phyloP scores from a whole-genome alignment of 805 yeast genomes.

The Myxozyma lipomycoides region DNA sequence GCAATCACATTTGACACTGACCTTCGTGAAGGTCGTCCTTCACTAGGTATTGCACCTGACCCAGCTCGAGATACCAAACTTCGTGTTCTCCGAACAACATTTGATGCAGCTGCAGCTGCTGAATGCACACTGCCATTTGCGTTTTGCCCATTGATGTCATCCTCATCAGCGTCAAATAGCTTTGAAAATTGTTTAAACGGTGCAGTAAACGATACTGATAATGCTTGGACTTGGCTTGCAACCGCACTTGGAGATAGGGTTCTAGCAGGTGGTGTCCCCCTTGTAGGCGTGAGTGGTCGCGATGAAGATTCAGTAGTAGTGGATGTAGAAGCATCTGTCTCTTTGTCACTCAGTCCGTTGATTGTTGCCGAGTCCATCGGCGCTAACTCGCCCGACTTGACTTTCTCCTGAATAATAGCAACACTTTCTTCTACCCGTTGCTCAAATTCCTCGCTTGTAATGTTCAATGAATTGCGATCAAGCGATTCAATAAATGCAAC shows the following conservation, averaged over 20 bases:
- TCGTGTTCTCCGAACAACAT: conserved; percentile 12
- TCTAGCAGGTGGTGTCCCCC: conserved; percentile 1
- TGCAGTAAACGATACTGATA: conserved; percentile 42
- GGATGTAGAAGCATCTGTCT: neutral
- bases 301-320: conserved; percentile 3
- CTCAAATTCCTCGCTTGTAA: conserved; percentile 56
- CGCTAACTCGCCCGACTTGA: conserved; percentile 6
- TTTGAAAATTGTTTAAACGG: conserved; percentile 44
- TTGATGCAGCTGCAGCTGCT: neutral
- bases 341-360: neutral
- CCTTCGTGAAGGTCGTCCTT: conserved; percentile 8
- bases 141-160: neutral
- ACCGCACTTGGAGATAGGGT: conserved; percentile 10
- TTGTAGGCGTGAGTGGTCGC: conserved; percentile 19
- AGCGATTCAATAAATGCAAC: conserved; percentile 69
- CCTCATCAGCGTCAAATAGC: conserved; percentile 36
- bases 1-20: neutral
- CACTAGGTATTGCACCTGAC: neutral
- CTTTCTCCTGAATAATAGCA: conserved; percentile 44
- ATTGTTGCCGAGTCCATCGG: conserved; percentile 3
- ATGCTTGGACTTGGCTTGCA: conserved; percentile 27
- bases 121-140: neutral
- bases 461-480: conserved; percentile 54
- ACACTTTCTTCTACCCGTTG: conserved; percentile 42
- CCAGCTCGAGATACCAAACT: conserved; percentile 4